Base-by-base conservation (phyloP, 2,329 filamentous ascomycete species). In the Chalaropsis thielavioides region DNA sequence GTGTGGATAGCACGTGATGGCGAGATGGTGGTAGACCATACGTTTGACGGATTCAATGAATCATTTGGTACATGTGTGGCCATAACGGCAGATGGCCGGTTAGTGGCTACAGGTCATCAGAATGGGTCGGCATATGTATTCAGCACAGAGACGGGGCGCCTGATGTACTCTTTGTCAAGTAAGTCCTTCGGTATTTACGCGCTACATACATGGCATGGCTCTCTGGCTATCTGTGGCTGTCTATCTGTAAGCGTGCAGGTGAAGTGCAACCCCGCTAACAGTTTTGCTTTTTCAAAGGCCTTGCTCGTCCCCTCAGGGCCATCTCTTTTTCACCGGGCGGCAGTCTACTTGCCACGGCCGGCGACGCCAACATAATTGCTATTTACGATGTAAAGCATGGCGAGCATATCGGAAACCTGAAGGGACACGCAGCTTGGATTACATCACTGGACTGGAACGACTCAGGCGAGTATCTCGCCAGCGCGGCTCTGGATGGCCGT, bases 101-200 rank as follows among this genome's bases (percentile, higher is more conserved):
- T 90, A 74, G 95, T 92, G 38, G 92, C 92, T 3, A 95, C 88
- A 63, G 94, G 94, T 0, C 92, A 99, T 75, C 89, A 96, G 73
- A 96, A 89, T 71, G 94, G 94, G 17, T 86, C 85, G 13, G 83
- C 97, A 68, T 96, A 96, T 76, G 85, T 99, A 68, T 99, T 97
- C 80, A 92, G 91, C 78, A 97, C 96, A 71, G 87, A 91, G 70
- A 90, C 88, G 0, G 89, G 90, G 2, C 84, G 90, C 64, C 83
- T 99, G 70, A 80, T 89, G 13, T 92, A 96, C 75, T 94, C 90
- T 7, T 79, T 99, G 27, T 86, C 90, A 64, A 87, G 89, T 89
- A 77, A 56, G 59, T 65, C 35, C 41, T 7, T 1, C 22, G 17
- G 31, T 41, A 2, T 13, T 43, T 13, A 22, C 46, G 11, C 8